Conservation (phyloP, 2,329 filamentous ascomycete species). For the Aspergillus ruber region DNA sequence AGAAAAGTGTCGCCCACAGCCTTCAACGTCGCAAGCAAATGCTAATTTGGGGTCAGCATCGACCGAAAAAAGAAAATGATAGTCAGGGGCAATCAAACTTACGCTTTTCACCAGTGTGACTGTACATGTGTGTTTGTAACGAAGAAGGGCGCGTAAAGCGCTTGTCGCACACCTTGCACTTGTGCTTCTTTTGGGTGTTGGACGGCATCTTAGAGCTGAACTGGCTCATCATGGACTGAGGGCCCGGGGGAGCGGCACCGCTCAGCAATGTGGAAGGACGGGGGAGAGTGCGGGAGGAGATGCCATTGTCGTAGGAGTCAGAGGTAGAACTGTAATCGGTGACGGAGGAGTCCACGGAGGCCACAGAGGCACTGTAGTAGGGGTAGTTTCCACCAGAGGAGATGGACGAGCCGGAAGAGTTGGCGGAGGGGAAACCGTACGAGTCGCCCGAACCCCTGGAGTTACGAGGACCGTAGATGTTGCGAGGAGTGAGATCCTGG, state of each 20-base stretch:
- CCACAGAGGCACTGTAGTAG: conserved; percentile 77
- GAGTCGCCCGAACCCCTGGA: conserved; percentile 72
- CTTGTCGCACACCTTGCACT: conserved; percentile 98
- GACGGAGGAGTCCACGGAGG: conserved; percentile 63
- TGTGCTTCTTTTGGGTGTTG: conserved; percentile 98
- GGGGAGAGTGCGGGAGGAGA: conserved; percentile 75
- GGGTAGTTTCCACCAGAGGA: conserved; percentile 75
- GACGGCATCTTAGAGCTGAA: conserved; percentile 96
- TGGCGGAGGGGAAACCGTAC: conserved; percentile 82
- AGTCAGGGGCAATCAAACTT: conserved; percentile 42
- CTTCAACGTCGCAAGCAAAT: conserved; percentile 88
- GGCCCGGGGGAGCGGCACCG: conserved; percentile 66
- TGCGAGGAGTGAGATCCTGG: conserved; percentile 81
- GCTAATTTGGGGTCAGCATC: conserved; percentile 49
- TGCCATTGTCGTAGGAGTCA: conserved; percentile 67
- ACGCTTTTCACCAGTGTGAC: conserved; percentile 97
- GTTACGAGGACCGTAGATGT: conserved; percentile 69
- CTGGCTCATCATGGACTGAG: conserved; percentile 96
- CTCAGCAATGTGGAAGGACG: conserved; percentile 62
- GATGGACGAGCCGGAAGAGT: conserved; percentile 90
- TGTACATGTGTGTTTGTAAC: conserved; percentile 96
- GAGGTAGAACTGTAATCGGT: conserved; percentile 91
- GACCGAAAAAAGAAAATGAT: background rate
- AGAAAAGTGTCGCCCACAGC: conserved; percentile 92
- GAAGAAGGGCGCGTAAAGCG: conserved; percentile 92